These are phyloP conservation scores for Colletotrichum cereale DNA, from an alignment of 2,329 filamentous ascomycete species.

Conservation along the genomic window DNA sequence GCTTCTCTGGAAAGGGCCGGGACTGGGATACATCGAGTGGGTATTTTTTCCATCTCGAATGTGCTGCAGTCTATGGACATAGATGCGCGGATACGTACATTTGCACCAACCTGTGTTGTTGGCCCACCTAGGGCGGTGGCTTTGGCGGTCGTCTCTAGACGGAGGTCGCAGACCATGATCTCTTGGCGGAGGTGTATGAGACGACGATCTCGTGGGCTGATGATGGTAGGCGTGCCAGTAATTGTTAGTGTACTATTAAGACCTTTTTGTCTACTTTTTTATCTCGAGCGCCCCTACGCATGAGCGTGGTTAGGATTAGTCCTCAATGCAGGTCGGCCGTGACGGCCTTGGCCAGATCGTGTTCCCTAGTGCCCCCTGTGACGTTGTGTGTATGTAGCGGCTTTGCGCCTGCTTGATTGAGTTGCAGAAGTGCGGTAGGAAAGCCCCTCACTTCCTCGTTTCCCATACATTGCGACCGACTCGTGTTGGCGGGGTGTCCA, in stretches of 20 bases:
- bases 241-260: slow-evolving; percentile 41
- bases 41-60: slow-evolving; percentile 19
- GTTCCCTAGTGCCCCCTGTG: neutral
- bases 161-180: slow-evolving; percentile 2
- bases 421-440: neutral
- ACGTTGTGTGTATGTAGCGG: neutral
- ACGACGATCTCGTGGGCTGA: slow-evolving; percentile 12
- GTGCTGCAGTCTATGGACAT: slow-evolving; percentile 39
- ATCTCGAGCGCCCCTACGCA: slow-evolving; percentile 34
- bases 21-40: slow-evolving; percentile 36
- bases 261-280: slow-evolving; percentile 38
- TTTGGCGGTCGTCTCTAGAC: neutral
- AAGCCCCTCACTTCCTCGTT: slow-evolving; percentile 29
- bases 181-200: slow-evolving; percentile 12
- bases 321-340: slow-evolving; percentile 38
- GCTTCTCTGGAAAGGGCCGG: slow-evolving; percentile 39
- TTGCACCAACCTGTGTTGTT: slow-evolving; percentile 31
- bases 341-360: slow-evolving; percentile 14
- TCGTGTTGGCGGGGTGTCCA: slow-evolving; percentile 33
- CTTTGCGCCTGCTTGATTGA: neutral
- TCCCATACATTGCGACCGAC: slow-evolving; percentile 25
- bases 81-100: slow-evolving; percentile 40
- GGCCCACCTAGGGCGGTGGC: neutral
- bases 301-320: slow-evolving; percentile 33
- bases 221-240: slow-evolving; percentile 36